Percentiles rank a stretch among this genome's conserved stretches.
phyloP scores from a whole-genome alignment of 1,139 yeast genomes.

The Debaryomyces sp. region DNA sequence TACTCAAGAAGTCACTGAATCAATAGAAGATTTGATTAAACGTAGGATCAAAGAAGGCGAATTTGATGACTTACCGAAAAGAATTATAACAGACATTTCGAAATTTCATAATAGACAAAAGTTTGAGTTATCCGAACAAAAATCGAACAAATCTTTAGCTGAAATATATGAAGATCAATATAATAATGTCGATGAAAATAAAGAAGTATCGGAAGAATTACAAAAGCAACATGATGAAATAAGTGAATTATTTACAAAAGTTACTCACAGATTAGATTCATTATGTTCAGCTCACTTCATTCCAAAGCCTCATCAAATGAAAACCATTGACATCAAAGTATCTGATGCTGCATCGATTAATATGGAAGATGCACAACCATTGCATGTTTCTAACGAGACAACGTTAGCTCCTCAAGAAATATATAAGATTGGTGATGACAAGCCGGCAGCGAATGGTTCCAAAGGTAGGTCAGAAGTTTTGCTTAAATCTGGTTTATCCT shows the following conservation, averaged over 20 bases:
- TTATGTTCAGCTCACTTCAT: conserved; percentile 90
- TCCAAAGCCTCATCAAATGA: conserved; percentile 82
- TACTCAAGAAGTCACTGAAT: conserved; percentile 83
- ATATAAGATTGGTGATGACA: conserved; percentile 61
- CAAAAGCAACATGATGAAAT: conserved; percentile 80
- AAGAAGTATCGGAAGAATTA: conserved; percentile 59
- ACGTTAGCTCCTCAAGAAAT: conserved; percentile 95
- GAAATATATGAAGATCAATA: conserved; percentile 90
- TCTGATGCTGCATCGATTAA: conserved; percentile 68
- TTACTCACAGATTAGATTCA: conserved; percentile 79
- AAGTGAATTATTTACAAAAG: conserved; percentile 58
- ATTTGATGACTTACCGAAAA: conserved; percentile 83
- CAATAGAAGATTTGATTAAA: conserved; percentile 85
- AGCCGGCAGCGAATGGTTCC: conserved; percentile 46
- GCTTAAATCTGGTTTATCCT: conserved; percentile 78
- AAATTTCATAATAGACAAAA: conserved; percentile 55
- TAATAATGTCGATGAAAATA: conserved; percentile 46
- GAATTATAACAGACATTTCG: conserved; percentile 64
- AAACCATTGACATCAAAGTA: conserved; percentile 77
- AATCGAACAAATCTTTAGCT: conserved; percentile 86
- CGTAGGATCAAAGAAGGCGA: conserved; percentile 73
- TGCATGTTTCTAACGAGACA: conserved; percentile 72
- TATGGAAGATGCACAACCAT: conserved; percentile 97
- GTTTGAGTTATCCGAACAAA: conserved; percentile 77
- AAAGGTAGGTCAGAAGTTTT: conserved; percentile 58